Percentiles rank a stretch among this genome's conserved stretches.
These are phyloP conservation scores for Gnomoniopsis smithogilvyi DNA, from an alignment of 2,329 filamentous ascomycete species.

Conservation along the genomic window DNA sequence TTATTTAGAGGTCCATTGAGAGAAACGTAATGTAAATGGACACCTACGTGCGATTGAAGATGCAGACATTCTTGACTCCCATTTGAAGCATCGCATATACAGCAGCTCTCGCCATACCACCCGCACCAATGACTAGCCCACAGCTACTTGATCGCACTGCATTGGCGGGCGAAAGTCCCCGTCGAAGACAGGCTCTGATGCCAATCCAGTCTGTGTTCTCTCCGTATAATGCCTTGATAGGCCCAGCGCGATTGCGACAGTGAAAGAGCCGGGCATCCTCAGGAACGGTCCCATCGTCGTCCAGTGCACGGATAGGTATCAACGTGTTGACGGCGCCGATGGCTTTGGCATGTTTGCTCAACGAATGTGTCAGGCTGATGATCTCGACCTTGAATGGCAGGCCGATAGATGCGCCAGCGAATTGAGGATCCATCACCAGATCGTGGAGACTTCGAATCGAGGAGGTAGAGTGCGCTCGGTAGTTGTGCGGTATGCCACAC, in stretches of 20 bases:
- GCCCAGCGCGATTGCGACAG: slow-evolving; percentile 61
- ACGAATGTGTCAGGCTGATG: slow-evolving; percentile 63
- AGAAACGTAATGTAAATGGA: not conserved
- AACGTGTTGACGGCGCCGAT: slow-evolving; percentile 77
- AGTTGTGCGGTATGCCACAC: slow-evolving; percentile 67
- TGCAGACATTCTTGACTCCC: slow-evolving; percentile 71
- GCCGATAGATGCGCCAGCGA: slow-evolving; percentile 69
- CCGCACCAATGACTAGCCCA: slow-evolving; percentile 61
- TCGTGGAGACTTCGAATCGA: slow-evolving; percentile 61
- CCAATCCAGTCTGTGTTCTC: slow-evolving; percentile 84
- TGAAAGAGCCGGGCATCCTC: slow-evolving; percentile 49
- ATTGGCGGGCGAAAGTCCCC: slow-evolving; percentile 70
- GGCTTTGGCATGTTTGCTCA: slow-evolving; percentile 69
- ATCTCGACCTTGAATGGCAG: slow-evolving; percentile 75
- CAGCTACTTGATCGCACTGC: slow-evolving; percentile 54
- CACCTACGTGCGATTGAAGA: slow-evolving; percentile 64
- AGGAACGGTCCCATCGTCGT: slow-evolving; percentile 54
- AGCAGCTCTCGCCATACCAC: slow-evolving; percentile 75
- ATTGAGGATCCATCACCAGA: slow-evolving; percentile 62
- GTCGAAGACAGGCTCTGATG: slow-evolving; percentile 68
- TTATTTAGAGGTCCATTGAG: not conserved
- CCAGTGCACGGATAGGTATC: slow-evolving; percentile 63
- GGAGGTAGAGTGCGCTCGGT: slow-evolving; percentile 60
- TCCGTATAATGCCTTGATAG: slow-evolving; percentile 67
- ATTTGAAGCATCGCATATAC: slow-evolving; percentile 77